Percentiles rank a stretch among this genome's conserved stretches.
Conservation (phyloP, 257 asterid species). For the Solanum microdontum region DNA sequence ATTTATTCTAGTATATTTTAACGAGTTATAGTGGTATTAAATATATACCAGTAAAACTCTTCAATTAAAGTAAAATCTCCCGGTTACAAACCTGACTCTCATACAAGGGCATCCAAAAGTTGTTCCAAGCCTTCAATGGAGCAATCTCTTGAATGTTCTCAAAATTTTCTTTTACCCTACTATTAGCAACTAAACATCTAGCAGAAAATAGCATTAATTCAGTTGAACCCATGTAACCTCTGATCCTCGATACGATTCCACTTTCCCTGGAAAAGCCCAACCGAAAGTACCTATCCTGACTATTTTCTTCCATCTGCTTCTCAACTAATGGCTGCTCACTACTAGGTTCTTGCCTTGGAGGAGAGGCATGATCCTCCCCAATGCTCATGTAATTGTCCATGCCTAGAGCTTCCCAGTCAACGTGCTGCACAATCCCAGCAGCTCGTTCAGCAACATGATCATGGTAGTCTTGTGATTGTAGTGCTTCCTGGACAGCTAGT, state of each 20-base stretch:
- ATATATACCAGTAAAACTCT: not conserved
- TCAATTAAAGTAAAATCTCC: not conserved
- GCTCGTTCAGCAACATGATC: conserved; percentile 24
- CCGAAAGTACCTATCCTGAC: conserved; percentile 11
- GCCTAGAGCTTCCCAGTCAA: conserved; percentile 64
- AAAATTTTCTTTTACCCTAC: conserved; percentile 10
- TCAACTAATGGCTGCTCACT: conserved; percentile 6
- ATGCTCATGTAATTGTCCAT: conserved; percentile 24
- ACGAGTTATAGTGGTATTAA: not conserved
- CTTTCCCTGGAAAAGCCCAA: conserved; percentile 23
- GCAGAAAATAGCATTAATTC: conserved; percentile 61
- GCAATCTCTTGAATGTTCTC: conserved; percentile 18
- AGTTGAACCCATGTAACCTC: conserved; percentile 38
- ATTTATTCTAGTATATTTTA: not conserved
- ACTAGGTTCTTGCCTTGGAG: conserved; percentile 4
- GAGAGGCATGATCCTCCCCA: conserved; percentile 17
- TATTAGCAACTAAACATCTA: conserved; percentile 35
- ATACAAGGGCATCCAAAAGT: conserved; percentile 29
- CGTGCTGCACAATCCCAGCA: conserved; percentile 37
- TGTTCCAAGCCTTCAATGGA: conserved; percentile 49
- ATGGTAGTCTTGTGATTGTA: conserved; percentile 17
- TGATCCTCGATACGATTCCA: conserved; percentile 47
- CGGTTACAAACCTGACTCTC: conserved; percentile 1
- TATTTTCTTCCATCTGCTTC: conserved; percentile 10
- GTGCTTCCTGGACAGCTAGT: conserved; percentile 36